Base-by-base conservation (phyloP, 2,329 filamentous ascomycete genomes). In the Fusarium setosum region DNA sequence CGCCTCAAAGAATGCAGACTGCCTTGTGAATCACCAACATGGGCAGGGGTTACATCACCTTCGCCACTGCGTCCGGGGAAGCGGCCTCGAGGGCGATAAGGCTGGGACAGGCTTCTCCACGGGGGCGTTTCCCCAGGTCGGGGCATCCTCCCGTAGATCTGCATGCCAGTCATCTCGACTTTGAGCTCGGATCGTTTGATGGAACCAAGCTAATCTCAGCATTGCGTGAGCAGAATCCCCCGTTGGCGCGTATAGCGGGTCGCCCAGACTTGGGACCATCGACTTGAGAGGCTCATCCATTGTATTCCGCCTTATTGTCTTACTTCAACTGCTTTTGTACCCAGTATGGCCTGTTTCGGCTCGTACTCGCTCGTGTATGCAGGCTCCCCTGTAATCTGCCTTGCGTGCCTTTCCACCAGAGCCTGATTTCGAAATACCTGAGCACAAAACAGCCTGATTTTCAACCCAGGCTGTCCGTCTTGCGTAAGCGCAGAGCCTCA, bases 71-170 rank as follows among this genome's bases (percentile, higher is more conserved):
- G 8, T 10, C 31, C 31, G 42, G 42, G 42, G 42, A 47, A 20
- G n/a, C 42, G 42, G 42, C 3, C n/a, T 32, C 24, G 24, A 29
- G 11, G 24, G 13, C 42, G 26, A 38, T 54, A 45, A 24, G 41
- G 57, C 44, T 62, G 42, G 48, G 20, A 29, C 21, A 49, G 11
- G 17, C 50, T 56, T 61, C 57, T 44, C 59, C 50, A 20, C 35
- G 50, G 57, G n/a, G 42, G 32, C 29, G 12, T 8, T 3, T 38
- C 15, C 29, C 50, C 42, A 31, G 21, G 48, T 21, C 35, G 17
- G 50, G 4, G n/a, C n/a, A 26, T 18, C 37, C 24, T 17, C n/a
- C 37, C 32, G 24, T 32, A 35, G 20, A 15, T 41, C 24, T 29
- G 15, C 44, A 23, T 17, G 15, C 11, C 24, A 29, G 11, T 29